Percentiles rank a stretch among this genome's conserved stretches.
phyloP scores from a whole-genome alignment of 2,329 filamentous ascomycete species.

The Cladosporium velox region DNA sequence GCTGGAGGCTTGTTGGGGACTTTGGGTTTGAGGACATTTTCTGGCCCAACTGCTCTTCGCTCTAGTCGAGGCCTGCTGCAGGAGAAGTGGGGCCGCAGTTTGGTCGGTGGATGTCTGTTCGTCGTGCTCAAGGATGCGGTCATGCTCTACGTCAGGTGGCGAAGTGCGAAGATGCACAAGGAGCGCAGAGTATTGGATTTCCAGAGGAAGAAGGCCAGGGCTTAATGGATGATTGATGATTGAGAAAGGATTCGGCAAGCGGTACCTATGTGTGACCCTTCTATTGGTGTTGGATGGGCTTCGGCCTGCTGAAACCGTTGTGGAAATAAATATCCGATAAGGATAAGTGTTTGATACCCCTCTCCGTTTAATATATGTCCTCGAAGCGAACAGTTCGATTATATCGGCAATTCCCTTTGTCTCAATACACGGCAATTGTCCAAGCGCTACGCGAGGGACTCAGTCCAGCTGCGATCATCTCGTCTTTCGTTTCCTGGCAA shows the following conservation, averaged over 20 bases:
- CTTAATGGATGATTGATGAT: neutral
- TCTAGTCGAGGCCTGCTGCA: conserved; percentile 60
- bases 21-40: neutral
- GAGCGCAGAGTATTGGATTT: conserved; percentile 49
- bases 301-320: neutral
- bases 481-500: too few species aligned
- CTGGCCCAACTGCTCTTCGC: neutral
- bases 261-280: neutral
- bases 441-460: too few species aligned
- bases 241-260: neutral
- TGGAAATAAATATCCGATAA: neutral
- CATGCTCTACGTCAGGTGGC: conserved; percentile 59
- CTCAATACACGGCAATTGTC: too few species aligned
- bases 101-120: conserved; percentile 85
- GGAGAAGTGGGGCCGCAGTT: conserved; percentile 82
- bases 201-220: conserved; percentile 25
- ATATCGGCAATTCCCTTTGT: too few species aligned
- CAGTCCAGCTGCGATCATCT: too few species aligned
- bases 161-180: conserved; percentile 51
- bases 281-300: neutral
- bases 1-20: conserved; percentile 1
- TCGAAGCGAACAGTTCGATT: too few species aligned
- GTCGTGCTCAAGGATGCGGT: conserved; percentile 76
- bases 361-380: neutral
- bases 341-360: neutral